Evolutionary conservation across 2,329 filamentous ascomycete genomes (phyloP).

Genomic region (Fusarium nematophilum): DNA sequence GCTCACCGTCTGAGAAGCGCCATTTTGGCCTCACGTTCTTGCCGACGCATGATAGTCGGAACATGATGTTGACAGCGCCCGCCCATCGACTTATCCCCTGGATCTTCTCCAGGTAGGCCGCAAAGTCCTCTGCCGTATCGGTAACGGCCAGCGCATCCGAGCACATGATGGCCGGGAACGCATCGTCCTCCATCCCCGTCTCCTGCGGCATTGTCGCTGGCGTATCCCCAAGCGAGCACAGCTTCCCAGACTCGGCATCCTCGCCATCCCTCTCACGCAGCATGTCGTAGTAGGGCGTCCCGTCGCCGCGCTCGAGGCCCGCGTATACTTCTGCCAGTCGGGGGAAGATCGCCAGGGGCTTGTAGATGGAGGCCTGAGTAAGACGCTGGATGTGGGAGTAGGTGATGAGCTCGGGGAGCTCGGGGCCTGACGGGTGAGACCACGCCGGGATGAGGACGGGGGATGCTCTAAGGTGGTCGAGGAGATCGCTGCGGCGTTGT

Average conservation of each 20-base stretch:
- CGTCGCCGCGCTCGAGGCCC: constrained; percentile 57
- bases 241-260: constrained; percentile 15
- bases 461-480: constrained; percentile 53
- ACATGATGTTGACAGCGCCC: constrained; percentile 57
- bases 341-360: constrained; percentile 56
- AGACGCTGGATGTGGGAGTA: constrained; percentile 60
- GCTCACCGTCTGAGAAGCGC: constrained; percentile 50
- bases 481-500: constrained; percentile 52
- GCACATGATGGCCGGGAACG: constrained; percentile 59
- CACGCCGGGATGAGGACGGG: constrained; percentile 57
- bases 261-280: constrained; percentile 22
- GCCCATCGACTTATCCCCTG: constrained; percentile 53
- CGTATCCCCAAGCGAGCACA: constrained; percentile 42
- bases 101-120: constrained; percentile 48
- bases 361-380: constrained; percentile 57
- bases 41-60: constrained; percentile 54
- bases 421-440: constrained; percentile 45
- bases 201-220: constrained; percentile 44
- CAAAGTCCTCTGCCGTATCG: constrained; percentile 50
- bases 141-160: constrained; percentile 52
- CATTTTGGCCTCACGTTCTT: constrained; percentile 53
- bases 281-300: constrained; percentile 55
- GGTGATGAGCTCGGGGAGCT: constrained; percentile 61
- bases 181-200: constrained; percentile 49
- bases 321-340: constrained; percentile 57